Evolutionary conservation across 768 basidiomycete genomes (phyloP).

Genomic region (Podaxis rugospora): DNA sequence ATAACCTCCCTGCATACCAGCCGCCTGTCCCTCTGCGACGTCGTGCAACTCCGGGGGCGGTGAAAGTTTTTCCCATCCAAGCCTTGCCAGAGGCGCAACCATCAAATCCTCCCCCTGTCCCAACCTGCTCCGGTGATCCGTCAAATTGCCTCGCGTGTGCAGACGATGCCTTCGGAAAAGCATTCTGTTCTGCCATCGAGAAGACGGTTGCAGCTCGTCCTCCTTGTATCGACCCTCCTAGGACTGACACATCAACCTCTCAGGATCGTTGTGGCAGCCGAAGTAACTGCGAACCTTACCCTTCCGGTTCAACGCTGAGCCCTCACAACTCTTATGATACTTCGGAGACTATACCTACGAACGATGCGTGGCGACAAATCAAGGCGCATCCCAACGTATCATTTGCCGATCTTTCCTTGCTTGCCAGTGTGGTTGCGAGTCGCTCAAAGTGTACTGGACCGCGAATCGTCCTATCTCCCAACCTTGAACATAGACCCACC

Average conservation of each 20-base stretch:
- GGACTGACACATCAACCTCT: slow-evolving; percentile 16
- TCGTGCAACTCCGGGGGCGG: slow-evolving; percentile 30
- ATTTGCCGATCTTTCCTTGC: slow-evolving; percentile 76
- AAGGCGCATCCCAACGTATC: slow-evolving; percentile 87
- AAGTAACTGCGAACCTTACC: slow-evolving; percentile 21
- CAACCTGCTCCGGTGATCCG: slow-evolving; percentile 80
- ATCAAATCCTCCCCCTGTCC: slow-evolving; percentile 16
- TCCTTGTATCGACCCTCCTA: slow-evolving; percentile 56
- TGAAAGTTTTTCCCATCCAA: slow-evolving; percentile 53
- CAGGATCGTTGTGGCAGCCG: slow-evolving; percentile 20
- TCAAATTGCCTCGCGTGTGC: slow-evolving; percentile 82
- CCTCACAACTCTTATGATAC: slow-evolving; percentile 15
- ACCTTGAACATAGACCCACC: slow-evolving; percentile 14
- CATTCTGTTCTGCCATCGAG: slow-evolving; percentile 77
- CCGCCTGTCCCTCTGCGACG: slow-evolving; percentile 79
- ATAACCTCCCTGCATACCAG: slow-evolving; percentile 76
- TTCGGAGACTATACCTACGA: slow-evolving; percentile 66
- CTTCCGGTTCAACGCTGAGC: slow-evolving; percentile 17
- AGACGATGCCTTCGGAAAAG: slow-evolving; percentile 82
- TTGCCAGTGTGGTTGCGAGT: slow-evolving; percentile 87
- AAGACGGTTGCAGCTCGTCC: slow-evolving; percentile 49
- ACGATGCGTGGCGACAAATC: slow-evolving; percentile 78
- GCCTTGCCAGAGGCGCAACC: slow-evolving; percentile 18
- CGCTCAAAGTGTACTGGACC: slow-evolving; percentile 76
- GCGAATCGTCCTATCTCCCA: slow-evolving; percentile 50